A percentile compares a stretch with the other conserved stretches of the same genome.
Conservation (phyloP, 2,329 filamentous ascomycete genomes). For the Nemania bipapillata region DNA sequence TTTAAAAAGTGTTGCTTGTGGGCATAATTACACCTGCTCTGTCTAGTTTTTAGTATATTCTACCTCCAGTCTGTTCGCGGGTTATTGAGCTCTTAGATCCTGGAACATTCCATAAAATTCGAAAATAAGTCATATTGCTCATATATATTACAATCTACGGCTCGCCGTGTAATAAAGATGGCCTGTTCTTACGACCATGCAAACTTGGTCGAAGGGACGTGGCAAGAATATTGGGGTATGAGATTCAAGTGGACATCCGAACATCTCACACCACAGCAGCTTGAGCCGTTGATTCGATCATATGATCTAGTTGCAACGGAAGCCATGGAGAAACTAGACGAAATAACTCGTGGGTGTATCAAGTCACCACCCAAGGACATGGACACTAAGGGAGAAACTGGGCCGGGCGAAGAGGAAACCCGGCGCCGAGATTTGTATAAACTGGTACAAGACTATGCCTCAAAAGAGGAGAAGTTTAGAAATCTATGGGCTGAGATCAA, state of each 20-base stretch:
- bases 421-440: constrained; percentile 69
- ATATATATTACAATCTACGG: not conserved
- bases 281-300: constrained; percentile 68
- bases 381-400: constrained; percentile 38
- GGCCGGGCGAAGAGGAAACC: constrained; percentile 47
- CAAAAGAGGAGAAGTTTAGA: constrained; percentile 63
- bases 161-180: constrained; percentile 19
- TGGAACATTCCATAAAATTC: not conserved
- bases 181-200: constrained; percentile 7
- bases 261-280: constrained; percentile 70
- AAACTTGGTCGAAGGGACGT: constrained; percentile 31
- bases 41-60: not conserved
- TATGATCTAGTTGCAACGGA: constrained; percentile 77
- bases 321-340: constrained; percentile 71
- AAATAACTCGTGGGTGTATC: constrained; percentile 60
- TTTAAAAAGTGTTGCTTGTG: not conserved
- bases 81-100: not conserved
- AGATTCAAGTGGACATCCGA: constrained; percentile 74
- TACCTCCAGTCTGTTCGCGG: not conserved
- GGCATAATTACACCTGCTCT: not conserved
- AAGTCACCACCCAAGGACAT: constrained; percentile 37
- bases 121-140: not conserved
- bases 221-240: constrained; percentile 66
- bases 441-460: constrained; percentile 68
- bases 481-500: constrained; percentile 74